Conservation (phyloP, 495 filamentous ascomycete genomes). For the Astrocystis sublimbata region DNA sequence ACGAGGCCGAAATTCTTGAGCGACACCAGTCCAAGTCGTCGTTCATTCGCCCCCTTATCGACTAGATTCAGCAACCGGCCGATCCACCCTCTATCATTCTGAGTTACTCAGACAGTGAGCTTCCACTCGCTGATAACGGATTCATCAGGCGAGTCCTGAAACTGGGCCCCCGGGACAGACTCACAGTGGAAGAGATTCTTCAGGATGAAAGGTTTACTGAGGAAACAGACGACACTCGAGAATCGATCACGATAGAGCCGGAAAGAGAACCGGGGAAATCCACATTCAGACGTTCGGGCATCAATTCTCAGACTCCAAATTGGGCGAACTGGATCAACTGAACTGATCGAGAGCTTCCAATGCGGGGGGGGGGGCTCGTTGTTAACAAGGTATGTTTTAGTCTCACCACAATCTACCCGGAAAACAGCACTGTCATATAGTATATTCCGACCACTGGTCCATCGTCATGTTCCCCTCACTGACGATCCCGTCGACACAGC, state of each 20-base stretch:
- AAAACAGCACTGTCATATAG: no score
- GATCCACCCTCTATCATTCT: constrained; percentile 47
- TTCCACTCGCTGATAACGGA: constrained; percentile 26
- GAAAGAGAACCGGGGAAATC: neutral
- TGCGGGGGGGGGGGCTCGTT: no score
- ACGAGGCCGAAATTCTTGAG: constrained; percentile 46
- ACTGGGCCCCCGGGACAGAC: constrained; percentile 37
- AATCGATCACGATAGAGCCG: neutral
- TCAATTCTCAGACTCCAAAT: no score
- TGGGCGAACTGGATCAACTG: no score
- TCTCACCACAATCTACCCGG: no score
- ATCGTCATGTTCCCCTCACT: no score
- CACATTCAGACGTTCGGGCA: neutral
- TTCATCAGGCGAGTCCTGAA: constrained; percentile 38
- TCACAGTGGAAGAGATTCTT: constrained; percentile 27
- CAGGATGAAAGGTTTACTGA: constrained; percentile 14
- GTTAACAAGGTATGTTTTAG: no score
- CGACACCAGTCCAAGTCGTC: constrained; percentile 40
- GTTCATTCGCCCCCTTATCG: constrained; percentile 38
- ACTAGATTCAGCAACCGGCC: constrained; percentile 40
- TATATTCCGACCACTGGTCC: no score
- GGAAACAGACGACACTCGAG: constrained; percentile 11
- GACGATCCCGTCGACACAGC: no score
- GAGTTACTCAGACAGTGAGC: constrained; percentile 43
- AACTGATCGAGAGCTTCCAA: no score